Evolutionary conservation across 495 filamentous ascomycete genomes (phyloP), one percentile per base, ranked within the genome.

Genomic region (Talaromyces ruber): DNA sequence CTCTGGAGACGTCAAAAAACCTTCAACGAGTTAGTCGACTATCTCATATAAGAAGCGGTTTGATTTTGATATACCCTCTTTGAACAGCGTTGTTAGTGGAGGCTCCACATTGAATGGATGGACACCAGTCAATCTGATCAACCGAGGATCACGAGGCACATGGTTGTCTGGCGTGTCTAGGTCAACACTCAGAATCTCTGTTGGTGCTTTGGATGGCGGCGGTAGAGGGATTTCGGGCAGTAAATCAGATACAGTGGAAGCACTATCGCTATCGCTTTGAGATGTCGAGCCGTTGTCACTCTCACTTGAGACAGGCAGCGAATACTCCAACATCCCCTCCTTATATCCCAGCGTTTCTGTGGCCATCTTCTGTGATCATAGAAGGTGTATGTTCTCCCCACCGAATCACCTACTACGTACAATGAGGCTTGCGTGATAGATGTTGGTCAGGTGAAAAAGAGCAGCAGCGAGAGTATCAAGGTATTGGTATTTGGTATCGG

Each of bases 21-120:
- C 87, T 81, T 60, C n/a, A 2, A 45, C 6, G 6, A 29, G 30
- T 25, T 24, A 60, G 29, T n/a, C 57, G 37, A 34, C 2, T 6
- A 0, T 32, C 29, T 34, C 6, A 30, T 56, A 57, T 21, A 11
- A 57, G 1, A 32, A 30, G 14, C 18, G 1, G 54, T 2, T 0
- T 9, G 14, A 18, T 18, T n/a, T 8, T 2, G 22, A 59, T 68
- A 57, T 73, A 67, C 88, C 89, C 74, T 96, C 87, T 66, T 97
- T 82, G 70, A 83, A 97, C 8, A 98, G 78, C 4, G 85, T 82
- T 18, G 83, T 88, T 11, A 98, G 74, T 8, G 93, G 93, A 5
- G 93, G 83, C 76, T 98, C 93, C 54, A 93, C 89, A 70, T 98
- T 98, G 76, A 96, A 96, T 3, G 93, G 93, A 75, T 98, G 93